Conservation (phyloP, 352 stramenopile species). For the Pythium brassicae region DNA sequence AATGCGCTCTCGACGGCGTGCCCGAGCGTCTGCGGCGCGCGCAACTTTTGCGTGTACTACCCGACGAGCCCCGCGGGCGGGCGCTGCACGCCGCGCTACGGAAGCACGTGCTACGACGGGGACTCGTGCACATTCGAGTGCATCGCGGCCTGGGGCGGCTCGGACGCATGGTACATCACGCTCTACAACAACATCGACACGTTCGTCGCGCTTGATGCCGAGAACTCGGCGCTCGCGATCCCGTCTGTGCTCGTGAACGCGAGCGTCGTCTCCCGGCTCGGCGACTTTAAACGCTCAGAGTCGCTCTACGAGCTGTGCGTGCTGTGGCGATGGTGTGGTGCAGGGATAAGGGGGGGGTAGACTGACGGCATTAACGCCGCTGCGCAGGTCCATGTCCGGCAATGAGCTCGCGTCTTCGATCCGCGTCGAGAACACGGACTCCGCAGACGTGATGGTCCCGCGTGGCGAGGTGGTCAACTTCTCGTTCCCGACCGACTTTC, state of each 20-base stretch:
- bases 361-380: too few species aligned
- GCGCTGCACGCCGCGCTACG: constrained; percentile 1
- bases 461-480: constrained; percentile 4
- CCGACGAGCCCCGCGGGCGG: neutral
- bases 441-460: neutral
- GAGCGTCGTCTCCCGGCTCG: neutral
- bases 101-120: constrained; percentile 3
- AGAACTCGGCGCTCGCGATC: neutral
- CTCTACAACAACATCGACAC: constrained; percentile 3
- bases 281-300: neutral
- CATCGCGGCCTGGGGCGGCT: neutral
- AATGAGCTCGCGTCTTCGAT: constrained; percentile 4
- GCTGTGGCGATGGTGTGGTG: neutral
- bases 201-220: neutral
- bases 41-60: constrained; percentile 6
- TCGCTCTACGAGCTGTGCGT: neutral
- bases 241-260: neutral
- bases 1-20: constrained; percentile 4
- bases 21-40: neutral
- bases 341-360: too few species aligned
- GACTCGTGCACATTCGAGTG: constrained; percentile 7
- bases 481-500: constrained; percentile 2
- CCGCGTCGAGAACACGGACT: neutral
- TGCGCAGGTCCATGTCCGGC: constrained; percentile 1
- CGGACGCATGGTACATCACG: constrained; percentile 2